Evolutionary conservation across 208 protist species (phyloP).

Genomic region (Blechomonas ayalai): DNA sequence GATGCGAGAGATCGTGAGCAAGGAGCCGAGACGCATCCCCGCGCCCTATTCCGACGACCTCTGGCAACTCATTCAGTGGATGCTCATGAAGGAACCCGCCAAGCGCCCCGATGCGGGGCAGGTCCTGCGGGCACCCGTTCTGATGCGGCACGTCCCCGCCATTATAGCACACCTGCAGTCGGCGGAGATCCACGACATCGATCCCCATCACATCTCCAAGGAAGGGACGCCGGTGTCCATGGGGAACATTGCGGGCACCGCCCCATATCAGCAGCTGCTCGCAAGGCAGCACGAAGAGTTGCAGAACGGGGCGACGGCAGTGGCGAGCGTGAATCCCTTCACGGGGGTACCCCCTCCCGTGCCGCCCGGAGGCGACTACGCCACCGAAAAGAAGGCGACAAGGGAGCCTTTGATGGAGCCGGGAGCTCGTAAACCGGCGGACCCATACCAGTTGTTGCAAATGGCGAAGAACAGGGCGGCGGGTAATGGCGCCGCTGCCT

Average conservation of each 20-base stretch:
- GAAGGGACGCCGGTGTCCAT: not conserved
- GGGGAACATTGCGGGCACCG: constrained; percentile 3
- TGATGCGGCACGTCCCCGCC: constrained; percentile 59
- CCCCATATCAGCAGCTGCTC: constrained; percentile 10
- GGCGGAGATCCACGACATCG: constrained; percentile 1
- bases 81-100: constrained; percentile 77
- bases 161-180: constrained; percentile 50
- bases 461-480: too few relatives aligned
- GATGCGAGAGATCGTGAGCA: constrained; percentile 81
- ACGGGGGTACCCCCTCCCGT: not conserved
- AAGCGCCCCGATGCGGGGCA: constrained; percentile 75
- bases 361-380: constrained; percentile 1
- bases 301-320: not conserved
- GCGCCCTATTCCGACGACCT: constrained; percentile 57
- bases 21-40: constrained; percentile 67
- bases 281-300: not conserved
- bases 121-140: constrained; percentile 54
- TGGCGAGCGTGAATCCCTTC: constrained; percentile 6
- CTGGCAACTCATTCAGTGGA: constrained; percentile 56
- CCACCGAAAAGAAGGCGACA: too few relatives aligned
- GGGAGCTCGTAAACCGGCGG: too few relatives aligned
- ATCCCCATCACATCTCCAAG: not conserved
- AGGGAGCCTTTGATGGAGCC: too few relatives aligned
- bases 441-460: too few relatives aligned
- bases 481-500: not conserved